Evolutionary conservation across 805 yeast genomes (phyloP), one percentile per base, ranked within the genome.

Genomic region (Saccharomycopsis schoenii): DNA sequence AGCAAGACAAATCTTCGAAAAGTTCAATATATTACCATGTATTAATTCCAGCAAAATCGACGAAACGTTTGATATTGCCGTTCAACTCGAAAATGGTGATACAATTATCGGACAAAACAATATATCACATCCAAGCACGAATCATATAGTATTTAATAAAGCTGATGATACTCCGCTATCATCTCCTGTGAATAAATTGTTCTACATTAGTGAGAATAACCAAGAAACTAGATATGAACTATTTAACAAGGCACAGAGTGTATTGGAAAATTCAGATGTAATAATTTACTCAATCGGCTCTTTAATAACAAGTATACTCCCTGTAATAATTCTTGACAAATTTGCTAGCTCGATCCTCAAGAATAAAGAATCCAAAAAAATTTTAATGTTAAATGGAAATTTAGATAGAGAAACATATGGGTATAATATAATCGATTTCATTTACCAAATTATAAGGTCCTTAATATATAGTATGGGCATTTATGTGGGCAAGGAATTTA

Each of bases 21-120:
- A 57, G 34, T 63, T 34, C 25, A 29, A 21, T 11, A 60, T 63
- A n/a, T n/a, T 58, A 4, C 65, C 65, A 11, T 25, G 64, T 3
- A 63, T 63, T 8, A 61, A 58, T 34, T 37, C 59, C 5, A 29
- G 51, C 14, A 25, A 10, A 21, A 24, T 47, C n/a, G 60, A 58
- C 25, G 36, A 88, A 73, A 84, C 92, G 15, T 89, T 89, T 66
- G 96, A 91, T 68, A 90, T 92, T 34, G 84, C 93, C 57, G 97
- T 97, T 0, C 66, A 80, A 36, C 75, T 92, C 54, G 74, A 75
- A 40, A 81, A 89, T 71, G 96, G 96, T 1, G 76, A 80, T 3
- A 76, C 86, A 1, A 85, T 92, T 41, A 86, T 92, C 0, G 98
- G 98, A 12, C 98, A 92, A 71, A 86, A 93, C 2, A 96, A 91